Evolutionary conservation across 106 monocot genomes (phyloP).

Genomic region (Dendrobium chrysotoxum): DNA sequence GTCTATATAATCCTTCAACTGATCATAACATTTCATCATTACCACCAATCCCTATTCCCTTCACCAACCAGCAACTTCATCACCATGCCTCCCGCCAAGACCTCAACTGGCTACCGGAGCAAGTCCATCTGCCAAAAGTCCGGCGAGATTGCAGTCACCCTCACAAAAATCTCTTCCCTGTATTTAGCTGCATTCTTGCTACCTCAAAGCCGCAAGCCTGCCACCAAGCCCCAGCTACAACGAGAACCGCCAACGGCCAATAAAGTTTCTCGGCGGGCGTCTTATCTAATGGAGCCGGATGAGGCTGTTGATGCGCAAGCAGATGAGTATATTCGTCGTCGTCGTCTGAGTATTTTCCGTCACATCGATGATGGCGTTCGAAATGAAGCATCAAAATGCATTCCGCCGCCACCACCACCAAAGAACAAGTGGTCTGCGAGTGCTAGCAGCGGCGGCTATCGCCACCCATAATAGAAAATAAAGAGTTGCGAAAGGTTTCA

Average conservation of each 20-base stretch:
- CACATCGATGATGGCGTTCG: background rate
- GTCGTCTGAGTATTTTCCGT: background rate
- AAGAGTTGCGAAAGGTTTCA: too few species aligned
- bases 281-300: background rate
- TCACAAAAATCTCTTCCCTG: conserved; percentile 7
- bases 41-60: background rate
- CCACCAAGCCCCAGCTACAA: background rate
- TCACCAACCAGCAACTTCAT: background rate
- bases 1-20: too few species aligned
- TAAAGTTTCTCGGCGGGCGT: background rate
- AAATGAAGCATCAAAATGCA: conserved; percentile 11
- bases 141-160: conserved; percentile 6
- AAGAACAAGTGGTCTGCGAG: background rate
- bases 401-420: background rate
- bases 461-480: background rate
- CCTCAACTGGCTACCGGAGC: background rate
- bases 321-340: background rate
- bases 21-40: too few species aligned
- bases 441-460: background rate
- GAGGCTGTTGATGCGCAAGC: background rate
- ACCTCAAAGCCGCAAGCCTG: background rate
- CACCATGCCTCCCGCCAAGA: background rate
- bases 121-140: conserved; percentile 9
- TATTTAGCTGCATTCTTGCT: conserved; percentile 2
- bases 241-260: background rate